A percentile compares a stretch with the other conserved stretches of the same genome.
Conservation (phyloP, 495 filamentous ascomycete species). For the Evansstolkia leycettana region DNA sequence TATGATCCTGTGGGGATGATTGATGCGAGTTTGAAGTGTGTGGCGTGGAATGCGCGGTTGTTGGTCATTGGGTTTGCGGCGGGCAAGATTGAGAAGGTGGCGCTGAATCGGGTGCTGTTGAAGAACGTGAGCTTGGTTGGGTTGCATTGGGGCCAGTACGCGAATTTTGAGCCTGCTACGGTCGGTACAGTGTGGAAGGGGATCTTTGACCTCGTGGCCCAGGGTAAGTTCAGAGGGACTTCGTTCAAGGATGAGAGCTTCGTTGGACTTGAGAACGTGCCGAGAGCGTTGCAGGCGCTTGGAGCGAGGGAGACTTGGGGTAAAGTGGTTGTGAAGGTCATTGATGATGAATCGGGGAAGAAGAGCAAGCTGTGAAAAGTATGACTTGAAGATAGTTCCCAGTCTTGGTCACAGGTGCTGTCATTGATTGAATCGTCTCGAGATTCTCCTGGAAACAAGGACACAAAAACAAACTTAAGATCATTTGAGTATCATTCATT, state of each 20-base stretch:
- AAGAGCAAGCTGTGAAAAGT: slow-evolving; percentile 36
- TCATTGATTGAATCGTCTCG: too few relatives aligned
- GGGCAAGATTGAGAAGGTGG: slow-evolving; percentile 81
- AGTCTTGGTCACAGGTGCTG: too few relatives aligned
- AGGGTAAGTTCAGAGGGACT: slow-evolving; percentile 72
- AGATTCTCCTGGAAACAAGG: too few relatives aligned
- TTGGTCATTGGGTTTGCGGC: slow-evolving; percentile 86
- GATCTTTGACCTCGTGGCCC: slow-evolving; percentile 60
- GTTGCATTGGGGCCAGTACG: slow-evolving; percentile 84
- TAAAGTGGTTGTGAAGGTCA: slow-evolving; percentile 85
- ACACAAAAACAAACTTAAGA: too few relatives aligned
- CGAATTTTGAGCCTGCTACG: slow-evolving; percentile 55
- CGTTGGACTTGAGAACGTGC: slow-evolving; percentile 68
- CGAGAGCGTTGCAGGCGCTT: slow-evolving; percentile 62
- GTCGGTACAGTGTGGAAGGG: slow-evolving; percentile 69
- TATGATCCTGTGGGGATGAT: slow-evolving; percentile 87
- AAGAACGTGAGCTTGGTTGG: slow-evolving; percentile 92
- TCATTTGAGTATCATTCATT: too few relatives aligned
- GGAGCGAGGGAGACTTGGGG: slow-evolving; percentile 83
- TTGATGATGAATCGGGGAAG: slow-evolving; percentile 44
- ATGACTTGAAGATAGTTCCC: too few relatives aligned
- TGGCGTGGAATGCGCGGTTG: slow-evolving; percentile 80
- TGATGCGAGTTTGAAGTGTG: slow-evolving; percentile 72
- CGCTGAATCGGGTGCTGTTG: slow-evolving; percentile 79
- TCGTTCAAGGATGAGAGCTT: slow-evolving; percentile 73